These are phyloP conservation scores for Sergeia podlipaevii DNA, from an alignment of 208 protist genomes.

Conservation along the genomic window DNA sequence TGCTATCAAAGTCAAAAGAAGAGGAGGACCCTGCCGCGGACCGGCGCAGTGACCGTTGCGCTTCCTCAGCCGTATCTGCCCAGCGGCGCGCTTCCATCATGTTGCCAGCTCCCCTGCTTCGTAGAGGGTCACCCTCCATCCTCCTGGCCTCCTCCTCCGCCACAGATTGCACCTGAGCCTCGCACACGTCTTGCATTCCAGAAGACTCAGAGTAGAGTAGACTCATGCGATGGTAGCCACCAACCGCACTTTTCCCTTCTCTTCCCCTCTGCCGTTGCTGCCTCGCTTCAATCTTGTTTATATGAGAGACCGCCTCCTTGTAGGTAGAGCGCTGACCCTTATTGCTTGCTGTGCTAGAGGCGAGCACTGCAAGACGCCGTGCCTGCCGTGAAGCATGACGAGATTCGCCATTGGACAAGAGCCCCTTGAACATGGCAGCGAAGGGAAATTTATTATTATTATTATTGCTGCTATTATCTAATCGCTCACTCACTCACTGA, in stretches of 20 bases:
- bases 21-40: not conserved
- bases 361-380: slow-evolving; percentile 24
- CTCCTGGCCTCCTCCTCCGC: not conserved
- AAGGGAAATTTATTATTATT: too few species aligned
- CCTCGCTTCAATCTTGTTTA: not conserved
- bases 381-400: slow-evolving; percentile 10
- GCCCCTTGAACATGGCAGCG: not conserved
- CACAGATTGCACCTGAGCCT: too few species aligned
- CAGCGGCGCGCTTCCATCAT: not conserved
- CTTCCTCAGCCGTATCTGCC: not conserved
- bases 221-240: too few species aligned
- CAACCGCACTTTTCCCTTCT: too few species aligned
- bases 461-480: too few species aligned
- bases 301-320: not conserved
- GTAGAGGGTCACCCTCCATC: not conserved
- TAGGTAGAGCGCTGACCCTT: slow-evolving; percentile 15
- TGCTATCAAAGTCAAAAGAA: not conserved
- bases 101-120: too few species aligned
- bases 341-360: slow-evolving; percentile 8
- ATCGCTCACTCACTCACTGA: too few species aligned
- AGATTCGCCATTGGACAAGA: too few species aligned
- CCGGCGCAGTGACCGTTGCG: not conserved
- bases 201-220: too few species aligned
- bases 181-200: too few species aligned
- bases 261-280: not conserved